A percentile compares a stretch with the other conserved stretches of the same genome.
These are phyloP conservation scores for Iris macrosiphon DNA, from an alignment of 106 monocot species.

Conservation along the genomic window DNA sequence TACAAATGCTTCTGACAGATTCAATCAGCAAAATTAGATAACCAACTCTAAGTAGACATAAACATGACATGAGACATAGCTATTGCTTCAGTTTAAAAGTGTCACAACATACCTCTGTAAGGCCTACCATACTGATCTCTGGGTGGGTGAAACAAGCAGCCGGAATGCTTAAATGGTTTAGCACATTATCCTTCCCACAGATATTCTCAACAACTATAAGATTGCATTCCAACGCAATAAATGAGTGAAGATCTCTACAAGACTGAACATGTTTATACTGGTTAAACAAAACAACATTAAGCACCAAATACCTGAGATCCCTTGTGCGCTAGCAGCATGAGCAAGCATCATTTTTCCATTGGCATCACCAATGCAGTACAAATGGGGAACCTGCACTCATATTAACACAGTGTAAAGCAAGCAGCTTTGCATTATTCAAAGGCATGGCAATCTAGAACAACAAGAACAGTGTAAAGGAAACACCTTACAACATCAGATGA, in stretches of 20 bases:
- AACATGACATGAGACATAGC: neutral
- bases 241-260: neutral
- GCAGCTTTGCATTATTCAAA: neutral
- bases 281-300: neutral
- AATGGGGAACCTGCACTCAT: slow-evolving; percentile 61
- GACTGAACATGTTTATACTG: too few relatives aligned
- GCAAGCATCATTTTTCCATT: slow-evolving; percentile 99
- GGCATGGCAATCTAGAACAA: neutral
- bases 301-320: slow-evolving; percentile 69
- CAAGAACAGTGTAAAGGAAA: too few relatives aligned
- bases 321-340: slow-evolving; percentile 99
- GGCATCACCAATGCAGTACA: slow-evolving; percentile 98
- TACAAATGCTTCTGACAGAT: neutral
- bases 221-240: too few relatives aligned
- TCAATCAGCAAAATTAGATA: slow-evolving; percentile 1
- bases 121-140: slow-evolving; percentile 96
- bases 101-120: slow-evolving; percentile 69
- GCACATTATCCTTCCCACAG: slow-evolving; percentile 74
- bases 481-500: too few relatives aligned
- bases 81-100: neutral
- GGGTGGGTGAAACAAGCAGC: slow-evolving; percentile 99
- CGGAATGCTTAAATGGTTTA: slow-evolving; percentile 95
- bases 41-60: neutral
- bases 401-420: neutral
- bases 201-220: slow-evolving; percentile 84